These are phyloP conservation scores for Metschnikowia matae DNA, from an alignment of 805 yeast species.

Conservation along the genomic window DNA sequence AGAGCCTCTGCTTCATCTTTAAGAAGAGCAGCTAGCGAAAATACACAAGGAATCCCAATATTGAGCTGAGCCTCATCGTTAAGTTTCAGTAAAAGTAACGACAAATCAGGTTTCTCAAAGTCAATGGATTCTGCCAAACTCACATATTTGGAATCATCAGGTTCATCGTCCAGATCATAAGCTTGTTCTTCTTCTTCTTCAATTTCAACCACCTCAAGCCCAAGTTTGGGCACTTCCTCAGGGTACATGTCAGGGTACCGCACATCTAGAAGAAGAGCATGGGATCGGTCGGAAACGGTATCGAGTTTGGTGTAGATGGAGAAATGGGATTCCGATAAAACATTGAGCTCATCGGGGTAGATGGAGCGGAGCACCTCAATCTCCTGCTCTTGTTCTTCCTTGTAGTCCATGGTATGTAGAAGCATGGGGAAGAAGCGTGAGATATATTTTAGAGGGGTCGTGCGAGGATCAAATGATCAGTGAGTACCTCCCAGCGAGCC, in stretches of 20 bases:
- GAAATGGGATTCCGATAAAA: constrained; percentile 45
- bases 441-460: not conserved
- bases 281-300: constrained; percentile 57
- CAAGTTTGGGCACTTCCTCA: constrained; percentile 64
- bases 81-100: constrained; percentile 35
- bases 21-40: constrained; percentile 68
- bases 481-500: no score
- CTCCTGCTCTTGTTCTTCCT: constrained; percentile 86
- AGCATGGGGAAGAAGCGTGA: not conserved
- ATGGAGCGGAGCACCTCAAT: constrained; percentile 85
- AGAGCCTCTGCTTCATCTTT: constrained; percentile 77
- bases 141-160: constrained; percentile 36
- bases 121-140: constrained; percentile 56
- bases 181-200: constrained; percentile 37
- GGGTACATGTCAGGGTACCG: constrained; percentile 79
- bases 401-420: constrained; percentile 54
- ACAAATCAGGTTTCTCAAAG: constrained; percentile 48
- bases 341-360: constrained; percentile 84
- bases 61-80: constrained; percentile 67
- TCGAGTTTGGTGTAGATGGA: constrained; percentile 63
- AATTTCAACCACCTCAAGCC: constrained; percentile 31
- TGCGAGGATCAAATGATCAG: not conserved
- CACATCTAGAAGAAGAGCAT: constrained; percentile 55
- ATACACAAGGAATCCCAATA: constrained; percentile 88
- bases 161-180: constrained; percentile 30